Conservation (phyloP, 768 basidiomycete species). For the Tulasnella sp. region DNA sequence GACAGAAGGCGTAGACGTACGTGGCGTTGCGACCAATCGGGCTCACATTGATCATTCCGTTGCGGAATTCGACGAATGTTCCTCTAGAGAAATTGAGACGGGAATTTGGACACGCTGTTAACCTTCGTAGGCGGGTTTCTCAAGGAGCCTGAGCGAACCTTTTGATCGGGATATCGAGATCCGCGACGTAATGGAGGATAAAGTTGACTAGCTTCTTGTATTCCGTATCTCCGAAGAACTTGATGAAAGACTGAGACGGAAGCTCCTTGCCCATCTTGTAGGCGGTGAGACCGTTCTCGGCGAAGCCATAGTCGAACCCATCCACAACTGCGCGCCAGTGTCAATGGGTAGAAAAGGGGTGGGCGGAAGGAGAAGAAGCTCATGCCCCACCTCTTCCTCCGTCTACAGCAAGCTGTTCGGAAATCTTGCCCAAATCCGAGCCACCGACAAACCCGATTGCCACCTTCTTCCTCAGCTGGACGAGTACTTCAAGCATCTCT, state of each 20-base stretch:
- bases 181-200: slow-evolving; percentile 89
- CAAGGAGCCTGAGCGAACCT: neutral
- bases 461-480: slow-evolving; percentile 68
- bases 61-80: slow-evolving; percentile 95
- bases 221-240: slow-evolving; percentile 84
- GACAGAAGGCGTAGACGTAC: slow-evolving; percentile 51
- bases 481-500: slow-evolving; percentile 72
- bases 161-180: slow-evolving; percentile 91
- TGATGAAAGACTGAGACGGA: slow-evolving; percentile 84
- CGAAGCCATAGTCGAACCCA: slow-evolving; percentile 88
- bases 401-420: slow-evolving; percentile 72
- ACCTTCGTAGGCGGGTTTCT: neutral
- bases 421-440: slow-evolving; percentile 86
- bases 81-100: slow-evolving; percentile 56
- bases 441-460: slow-evolving; percentile 92
- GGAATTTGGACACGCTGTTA: neutral
- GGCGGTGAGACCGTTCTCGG: slow-evolving; percentile 93
- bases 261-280: slow-evolving; percentile 79
- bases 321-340: slow-evolving; percentile 58
- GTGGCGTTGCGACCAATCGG: slow-evolving; percentile 95
- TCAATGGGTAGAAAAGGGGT: neutral
- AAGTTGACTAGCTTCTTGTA: slow-evolving; percentile 93
- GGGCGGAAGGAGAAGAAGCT: slow-evolving; percentile 12
- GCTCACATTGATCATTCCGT: slow-evolving; percentile 69
- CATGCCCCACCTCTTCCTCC: slow-evolving; percentile 58